Conservation (phyloP, 2,329 filamentous ascomycete genomes). For the Penicillium oxalicum region DNA sequence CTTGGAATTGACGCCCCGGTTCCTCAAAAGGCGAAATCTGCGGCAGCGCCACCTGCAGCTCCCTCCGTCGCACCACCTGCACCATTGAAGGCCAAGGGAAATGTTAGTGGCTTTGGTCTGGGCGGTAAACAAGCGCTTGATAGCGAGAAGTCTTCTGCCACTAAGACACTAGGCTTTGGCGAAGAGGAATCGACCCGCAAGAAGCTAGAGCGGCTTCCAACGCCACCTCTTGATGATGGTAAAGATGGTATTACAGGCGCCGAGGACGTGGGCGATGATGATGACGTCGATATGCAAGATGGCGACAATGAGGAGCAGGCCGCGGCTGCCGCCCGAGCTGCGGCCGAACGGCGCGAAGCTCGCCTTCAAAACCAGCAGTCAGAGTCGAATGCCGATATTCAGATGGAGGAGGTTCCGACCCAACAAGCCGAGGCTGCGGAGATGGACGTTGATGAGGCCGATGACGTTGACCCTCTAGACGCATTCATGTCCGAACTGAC, state of each 20-base stretch:
- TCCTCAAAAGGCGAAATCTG: slow-evolving; percentile 43
- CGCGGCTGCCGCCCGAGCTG: slow-evolving; percentile 75
- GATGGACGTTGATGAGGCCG: slow-evolving; percentile 35
- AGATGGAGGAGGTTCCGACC: slow-evolving; percentile 39
- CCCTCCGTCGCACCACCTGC: slow-evolving; percentile 38
- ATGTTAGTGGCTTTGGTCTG: slow-evolving; percentile 80
- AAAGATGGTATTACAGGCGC: slow-evolving; percentile 53
- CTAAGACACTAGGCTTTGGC: slow-evolving; percentile 74
- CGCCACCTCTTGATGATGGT: slow-evolving; percentile 60
- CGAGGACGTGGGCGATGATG: slow-evolving; percentile 63
- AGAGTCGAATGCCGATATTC: slow-evolving; percentile 42
- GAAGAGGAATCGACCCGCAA: slow-evolving; percentile 82
- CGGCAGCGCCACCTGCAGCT: slow-evolving; percentile 38
- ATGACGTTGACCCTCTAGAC: slow-evolving; percentile 84
- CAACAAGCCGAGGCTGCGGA: slow-evolving; percentile 31
- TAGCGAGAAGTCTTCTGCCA: slow-evolving; percentile 59
- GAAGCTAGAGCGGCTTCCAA: slow-evolving; percentile 86
- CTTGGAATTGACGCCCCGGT: slow-evolving; percentile 52
- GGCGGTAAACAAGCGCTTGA: slow-evolving; percentile 61
- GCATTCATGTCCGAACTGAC: slow-evolving; percentile 83
- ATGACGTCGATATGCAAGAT: slow-evolving; percentile 68
- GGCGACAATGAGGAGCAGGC: slow-evolving; percentile 81
- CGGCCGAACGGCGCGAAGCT: slow-evolving; percentile 77
- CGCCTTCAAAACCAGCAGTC: slow-evolving; percentile 46
- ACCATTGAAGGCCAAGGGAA: slow-evolving; percentile 60